These are phyloP conservation scores for Didymella lethalis DNA, from an alignment of 2,329 filamentous ascomycete species.

Conservation along the genomic window DNA sequence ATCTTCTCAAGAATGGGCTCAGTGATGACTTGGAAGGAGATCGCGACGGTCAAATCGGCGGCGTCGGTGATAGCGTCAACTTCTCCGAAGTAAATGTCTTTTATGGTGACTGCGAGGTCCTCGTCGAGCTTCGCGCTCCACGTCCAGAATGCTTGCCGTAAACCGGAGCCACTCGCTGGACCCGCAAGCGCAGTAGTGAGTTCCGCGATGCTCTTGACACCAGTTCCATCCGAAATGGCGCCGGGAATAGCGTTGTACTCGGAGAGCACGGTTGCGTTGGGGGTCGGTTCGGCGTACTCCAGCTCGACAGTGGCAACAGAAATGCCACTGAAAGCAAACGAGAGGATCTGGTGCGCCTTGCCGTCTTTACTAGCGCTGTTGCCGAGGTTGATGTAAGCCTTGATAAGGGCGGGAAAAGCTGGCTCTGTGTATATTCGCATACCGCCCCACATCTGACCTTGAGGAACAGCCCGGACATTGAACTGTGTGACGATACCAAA, in stretches of 20 bases:
- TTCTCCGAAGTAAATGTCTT: slow-evolving; percentile 37
- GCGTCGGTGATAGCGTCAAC: slow-evolving; percentile 28
- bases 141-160: slow-evolving; percentile 41
- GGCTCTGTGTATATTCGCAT: slow-evolving; percentile 21
- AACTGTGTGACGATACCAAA: slow-evolving; percentile 49
- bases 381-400: slow-evolving; percentile 40
- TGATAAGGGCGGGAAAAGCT: slow-evolving; percentile 30
- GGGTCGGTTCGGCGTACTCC: slow-evolving; percentile 36
- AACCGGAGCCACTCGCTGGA: slow-evolving; percentile 19
- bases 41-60: slow-evolving; percentile 26
- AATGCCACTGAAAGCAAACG: slow-evolving; percentile 28
- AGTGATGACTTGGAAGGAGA: slow-evolving; percentile 42
- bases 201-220: slow-evolving; percentile 30
- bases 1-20: slow-evolving; percentile 32
- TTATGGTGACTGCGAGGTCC: slow-evolving; percentile 28
- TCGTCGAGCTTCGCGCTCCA: slow-evolving; percentile 38
- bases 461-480: slow-evolving; percentile 30
- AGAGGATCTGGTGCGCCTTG: slow-evolving; percentile 40
- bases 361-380: slow-evolving; percentile 30
- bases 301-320: slow-evolving; percentile 34
- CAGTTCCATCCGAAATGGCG: slow-evolving; percentile 27
- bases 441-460: slow-evolving; percentile 43
- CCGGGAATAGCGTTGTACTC: slow-evolving; percentile 37
- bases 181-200: slow-evolving; percentile 28
- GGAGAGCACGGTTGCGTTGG: slow-evolving; percentile 35